These are phyloP conservation scores for Pinus taeda DNA, from an alignment of 75 land plant genomes.

Conservation along the genomic window DNA sequence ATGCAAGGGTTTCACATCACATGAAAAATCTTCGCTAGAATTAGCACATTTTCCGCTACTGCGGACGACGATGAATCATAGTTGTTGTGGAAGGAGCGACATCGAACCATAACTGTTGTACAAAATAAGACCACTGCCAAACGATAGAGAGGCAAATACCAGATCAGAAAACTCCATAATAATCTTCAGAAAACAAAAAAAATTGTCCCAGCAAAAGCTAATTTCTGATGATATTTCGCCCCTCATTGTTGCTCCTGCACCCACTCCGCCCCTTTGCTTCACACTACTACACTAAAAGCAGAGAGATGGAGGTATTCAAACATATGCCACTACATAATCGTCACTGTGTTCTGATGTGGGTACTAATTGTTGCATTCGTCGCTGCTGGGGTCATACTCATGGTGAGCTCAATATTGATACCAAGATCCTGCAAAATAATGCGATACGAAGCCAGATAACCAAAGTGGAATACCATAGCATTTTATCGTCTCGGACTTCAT, in stretches of 20 bases:
- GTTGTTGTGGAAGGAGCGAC: conserved; percentile 27
- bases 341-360: conserved; percentile 19
- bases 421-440: conserved; percentile 9
- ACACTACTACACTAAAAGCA: too few relatives aligned
- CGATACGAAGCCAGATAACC: conserved; percentile 11
- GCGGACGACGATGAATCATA: conserved; percentile 30
- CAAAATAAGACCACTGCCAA: too few relatives aligned
- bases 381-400: conserved; percentile 20
- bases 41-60: conserved; percentile 13
- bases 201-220: too few relatives aligned
- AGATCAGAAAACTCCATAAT: too few relatives aligned
- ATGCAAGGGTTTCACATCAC: background rate
- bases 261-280: too few relatives aligned
- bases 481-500: conserved; percentile 51
- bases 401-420: conserved; percentile 19
- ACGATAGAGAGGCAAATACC: too few relatives aligned
- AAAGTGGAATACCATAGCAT: conserved; percentile 33
- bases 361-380: conserved; percentile 28
- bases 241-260: too few relatives aligned
- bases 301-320: too few relatives aligned
- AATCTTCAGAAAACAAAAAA: too few relatives aligned
- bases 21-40: background rate
- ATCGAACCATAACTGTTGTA: conserved; percentile 6
- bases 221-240: too few relatives aligned
- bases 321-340: too few relatives aligned